These are phyloP conservation scores for Heterobasidion occidentale DNA, from an alignment of 1,284 basidiomycete genomes.

Conservation along the genomic window DNA sequence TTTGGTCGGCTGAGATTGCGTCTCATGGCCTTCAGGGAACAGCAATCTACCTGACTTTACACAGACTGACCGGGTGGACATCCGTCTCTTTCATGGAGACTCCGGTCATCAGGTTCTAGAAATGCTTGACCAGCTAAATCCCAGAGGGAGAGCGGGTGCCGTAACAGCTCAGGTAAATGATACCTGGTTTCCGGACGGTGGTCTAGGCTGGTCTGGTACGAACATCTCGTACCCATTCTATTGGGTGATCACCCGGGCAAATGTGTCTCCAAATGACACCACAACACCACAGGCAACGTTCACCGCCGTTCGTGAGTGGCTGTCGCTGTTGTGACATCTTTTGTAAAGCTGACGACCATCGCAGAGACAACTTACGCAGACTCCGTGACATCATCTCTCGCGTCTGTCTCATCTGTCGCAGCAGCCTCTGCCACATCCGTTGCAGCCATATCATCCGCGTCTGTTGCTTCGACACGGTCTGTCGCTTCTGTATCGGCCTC, in stretches of 20 bases:
- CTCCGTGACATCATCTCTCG: constrained; percentile 34
- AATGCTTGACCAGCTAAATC: constrained; percentile 33
- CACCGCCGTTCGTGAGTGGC: constrained; percentile 63
- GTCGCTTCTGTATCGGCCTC: neutral
- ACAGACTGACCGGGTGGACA: constrained; percentile 44
- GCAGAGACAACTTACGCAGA: constrained; percentile 68
- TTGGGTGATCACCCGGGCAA: constrained; percentile 59
- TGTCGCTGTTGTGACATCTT: neutral
- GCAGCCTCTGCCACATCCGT: constrained; percentile 16
- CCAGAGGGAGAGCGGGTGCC: constrained; percentile 44
- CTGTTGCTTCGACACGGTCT: constrained; percentile 4
- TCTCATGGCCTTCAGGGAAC: constrained; percentile 34
- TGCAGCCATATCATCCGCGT: constrained; percentile 2
- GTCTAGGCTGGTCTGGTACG: constrained; percentile 39
- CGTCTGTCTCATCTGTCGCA: constrained; percentile 16
- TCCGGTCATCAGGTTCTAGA: constrained; percentile 40
- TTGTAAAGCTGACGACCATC: constrained; percentile 2
- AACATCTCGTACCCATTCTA: constrained; percentile 61
- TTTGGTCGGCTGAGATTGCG: constrained; percentile 3
- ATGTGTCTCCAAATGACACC: constrained; percentile 42
- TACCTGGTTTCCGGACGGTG: constrained; percentile 59
- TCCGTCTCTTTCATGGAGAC: constrained; percentile 66
- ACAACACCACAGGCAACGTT: constrained; percentile 62
- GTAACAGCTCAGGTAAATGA: constrained; percentile 57
- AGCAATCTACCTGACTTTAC: constrained; percentile 35